Evolutionary conservation across 1,284 basidiomycete genomes (phyloP).

Genomic region (Tilletia setariae): DNA sequence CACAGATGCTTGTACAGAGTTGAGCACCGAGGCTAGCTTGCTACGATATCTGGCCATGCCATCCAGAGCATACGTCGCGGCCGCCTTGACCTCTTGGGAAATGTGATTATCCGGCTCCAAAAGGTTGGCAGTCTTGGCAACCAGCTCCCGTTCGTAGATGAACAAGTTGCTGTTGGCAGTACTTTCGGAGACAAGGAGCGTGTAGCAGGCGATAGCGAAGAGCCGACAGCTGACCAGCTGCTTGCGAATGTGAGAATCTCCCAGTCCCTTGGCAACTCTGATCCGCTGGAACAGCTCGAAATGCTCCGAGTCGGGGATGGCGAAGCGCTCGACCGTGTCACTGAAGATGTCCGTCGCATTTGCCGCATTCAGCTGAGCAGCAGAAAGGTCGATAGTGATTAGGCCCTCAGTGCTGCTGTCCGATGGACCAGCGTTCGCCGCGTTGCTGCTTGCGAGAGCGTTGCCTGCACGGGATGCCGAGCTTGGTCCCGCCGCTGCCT

Average conservation of each 20-base stretch:
- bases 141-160: constrained; percentile 86
- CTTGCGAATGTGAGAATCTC: constrained; percentile 66
- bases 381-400: constrained; percentile 34
- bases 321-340: constrained; percentile 69
- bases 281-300: constrained; percentile 86
- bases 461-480: not conserved
- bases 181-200: constrained; percentile 60
- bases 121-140: constrained; percentile 41
- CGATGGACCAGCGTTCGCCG: constrained; percentile 10
- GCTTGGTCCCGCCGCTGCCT: not conserved
- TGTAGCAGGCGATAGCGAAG: constrained; percentile 78
- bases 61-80: constrained; percentile 82
- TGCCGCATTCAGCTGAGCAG: constrained; percentile 22
- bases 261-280: constrained; percentile 70
- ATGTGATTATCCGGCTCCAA: constrained; percentile 31
- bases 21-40: constrained; percentile 80
- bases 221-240: constrained; percentile 79
- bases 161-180: constrained; percentile 78
- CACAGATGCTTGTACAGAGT: constrained; percentile 87
- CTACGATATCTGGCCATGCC: constrained; percentile 79
- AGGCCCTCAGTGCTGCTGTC: constrained; percentile 36
- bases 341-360: constrained; percentile 62
- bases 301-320: constrained; percentile 76
- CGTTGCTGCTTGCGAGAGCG: not conserved
- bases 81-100: constrained; percentile 62